Conservation (phyloP, 352 stramenopile genomes). For the Phytophthora litchii region DNA sequence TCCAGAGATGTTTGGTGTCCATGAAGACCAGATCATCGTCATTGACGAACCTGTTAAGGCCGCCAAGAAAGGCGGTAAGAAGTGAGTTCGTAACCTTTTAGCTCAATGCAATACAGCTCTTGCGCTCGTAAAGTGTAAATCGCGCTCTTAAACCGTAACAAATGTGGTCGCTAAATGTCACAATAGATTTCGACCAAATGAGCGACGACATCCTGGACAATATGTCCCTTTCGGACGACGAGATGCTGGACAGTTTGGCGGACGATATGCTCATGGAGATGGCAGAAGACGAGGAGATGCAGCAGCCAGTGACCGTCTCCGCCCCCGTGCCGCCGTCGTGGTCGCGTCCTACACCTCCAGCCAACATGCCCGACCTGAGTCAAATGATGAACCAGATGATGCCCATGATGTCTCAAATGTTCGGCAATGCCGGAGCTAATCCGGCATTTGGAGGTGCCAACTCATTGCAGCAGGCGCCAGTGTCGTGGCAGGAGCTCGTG, state of each 20-base stretch:
- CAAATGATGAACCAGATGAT: constrained; percentile 91
- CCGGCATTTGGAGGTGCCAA: constrained; percentile 31
- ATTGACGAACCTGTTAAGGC: constrained; percentile 70
- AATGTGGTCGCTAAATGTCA: constrained; percentile 1
- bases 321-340: constrained; percentile 35
- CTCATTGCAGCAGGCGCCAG: constrained; percentile 38
- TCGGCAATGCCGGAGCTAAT: constrained; percentile 41
- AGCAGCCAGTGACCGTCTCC: constrained; percentile 12
- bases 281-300: constrained; percentile 30
- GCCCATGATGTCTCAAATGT: constrained; percentile 88
- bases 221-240: constrained; percentile 89
- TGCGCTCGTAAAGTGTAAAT: not conserved
- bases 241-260: constrained; percentile 79
- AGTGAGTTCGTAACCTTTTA: constrained; percentile 12
- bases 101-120: constrained; percentile 3
- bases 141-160: constrained; percentile 9
- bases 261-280: constrained; percentile 86
- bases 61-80: constrained; percentile 52
- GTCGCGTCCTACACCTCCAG: constrained; percentile 19
- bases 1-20: constrained; percentile 77
- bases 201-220: constrained; percentile 80
- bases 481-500: constrained; percentile 77
- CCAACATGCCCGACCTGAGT: constrained; percentile 63
- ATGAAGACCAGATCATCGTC: constrained; percentile 76
- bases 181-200: constrained; percentile 35